These are phyloP conservation scores for Rosellinia necatrix DNA, from an alignment of 2,329 filamentous ascomycete species.

Conservation along the genomic window DNA sequence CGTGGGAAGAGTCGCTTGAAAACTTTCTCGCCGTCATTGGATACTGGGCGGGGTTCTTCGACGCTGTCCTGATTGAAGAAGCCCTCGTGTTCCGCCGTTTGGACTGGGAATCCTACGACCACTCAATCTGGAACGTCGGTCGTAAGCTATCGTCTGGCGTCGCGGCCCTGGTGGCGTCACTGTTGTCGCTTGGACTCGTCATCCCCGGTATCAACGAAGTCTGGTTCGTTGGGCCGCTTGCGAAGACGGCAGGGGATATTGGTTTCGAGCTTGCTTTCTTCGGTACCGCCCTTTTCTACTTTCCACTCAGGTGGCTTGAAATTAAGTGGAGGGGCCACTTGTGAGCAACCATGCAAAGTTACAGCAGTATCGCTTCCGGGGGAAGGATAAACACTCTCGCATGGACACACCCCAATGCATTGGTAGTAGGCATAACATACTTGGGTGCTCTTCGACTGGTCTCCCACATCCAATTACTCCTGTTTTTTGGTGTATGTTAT, in stretches of 20 bases:
- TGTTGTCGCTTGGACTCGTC: constrained; percentile 52
- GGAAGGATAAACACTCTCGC: background rate
- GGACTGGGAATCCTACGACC: constrained; percentile 51
- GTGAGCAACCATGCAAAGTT: constrained; percentile 22
- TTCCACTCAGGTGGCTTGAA: constrained; percentile 54
- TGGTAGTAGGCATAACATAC: too few relatives aligned
- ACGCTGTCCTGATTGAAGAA: constrained; percentile 49
- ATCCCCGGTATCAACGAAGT: constrained; percentile 50
- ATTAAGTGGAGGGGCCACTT: constrained; percentile 43
- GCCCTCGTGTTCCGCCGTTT: constrained; percentile 54
- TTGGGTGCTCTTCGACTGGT: too few relatives aligned
- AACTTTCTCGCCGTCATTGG: constrained; percentile 52
- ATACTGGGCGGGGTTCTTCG: constrained; percentile 52
- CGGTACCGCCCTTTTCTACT: constrained; percentile 51
- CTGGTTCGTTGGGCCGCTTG: constrained; percentile 51
- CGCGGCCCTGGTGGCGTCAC: constrained; percentile 52
- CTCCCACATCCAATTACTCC: too few relatives aligned
- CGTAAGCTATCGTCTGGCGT: constrained; percentile 50
- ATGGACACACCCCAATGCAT: too few relatives aligned
- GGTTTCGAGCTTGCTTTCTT: constrained; percentile 52
- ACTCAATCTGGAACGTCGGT: constrained; percentile 53
- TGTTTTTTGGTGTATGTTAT: too few relatives aligned
- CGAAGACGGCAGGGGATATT: constrained; percentile 49
- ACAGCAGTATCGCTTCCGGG: background rate
- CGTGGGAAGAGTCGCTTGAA: constrained; percentile 49